phyloP scores from a whole-genome alignment of 148 eudicot species.

The Camellia sinensis region DNA sequence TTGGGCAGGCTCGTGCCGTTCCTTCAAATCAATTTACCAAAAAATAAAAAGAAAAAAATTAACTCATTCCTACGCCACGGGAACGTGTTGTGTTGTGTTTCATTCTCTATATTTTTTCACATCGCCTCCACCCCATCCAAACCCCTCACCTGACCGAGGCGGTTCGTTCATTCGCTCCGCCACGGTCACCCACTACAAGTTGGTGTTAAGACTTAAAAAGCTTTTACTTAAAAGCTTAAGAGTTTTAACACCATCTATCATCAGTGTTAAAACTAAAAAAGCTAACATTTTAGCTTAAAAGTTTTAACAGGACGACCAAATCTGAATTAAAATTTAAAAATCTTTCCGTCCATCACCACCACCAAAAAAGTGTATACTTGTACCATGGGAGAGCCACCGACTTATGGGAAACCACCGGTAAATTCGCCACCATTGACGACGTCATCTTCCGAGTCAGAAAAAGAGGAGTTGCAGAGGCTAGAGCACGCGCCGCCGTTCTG shows the following conservation, averaged over 20 bases:
- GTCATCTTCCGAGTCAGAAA: constrained; percentile 24
- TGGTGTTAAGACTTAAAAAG: too few species aligned
- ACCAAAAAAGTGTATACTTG: too few species aligned
- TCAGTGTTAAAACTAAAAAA: neutral
- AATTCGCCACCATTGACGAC: neutral
- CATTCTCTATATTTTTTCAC: neutral
- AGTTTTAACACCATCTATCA: neutral
- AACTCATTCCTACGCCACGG: neutral
- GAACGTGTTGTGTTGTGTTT: neutral
- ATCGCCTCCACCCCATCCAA: neutral
- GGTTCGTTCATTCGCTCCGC: neutral
- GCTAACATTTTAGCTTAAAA: too few species aligned
- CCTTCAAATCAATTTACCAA: neutral
- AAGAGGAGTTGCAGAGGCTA: constrained; percentile 50
- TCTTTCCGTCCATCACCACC: too few species aligned
- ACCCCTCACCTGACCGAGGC: neutral
- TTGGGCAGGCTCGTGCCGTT: neutral
- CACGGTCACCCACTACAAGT: neutral
- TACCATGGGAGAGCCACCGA: neutral
- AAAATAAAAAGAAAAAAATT: neutral
- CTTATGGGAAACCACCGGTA: neutral
- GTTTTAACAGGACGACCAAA: too few species aligned
- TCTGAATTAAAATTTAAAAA: too few species aligned
- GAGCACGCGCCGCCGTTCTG: constrained; percentile 59
- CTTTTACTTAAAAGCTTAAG: too few species aligned